Evolutionary conservation across 352 stramenopile genomes (phyloP).

Genomic region (Globisporangium abappressorium): DNA sequence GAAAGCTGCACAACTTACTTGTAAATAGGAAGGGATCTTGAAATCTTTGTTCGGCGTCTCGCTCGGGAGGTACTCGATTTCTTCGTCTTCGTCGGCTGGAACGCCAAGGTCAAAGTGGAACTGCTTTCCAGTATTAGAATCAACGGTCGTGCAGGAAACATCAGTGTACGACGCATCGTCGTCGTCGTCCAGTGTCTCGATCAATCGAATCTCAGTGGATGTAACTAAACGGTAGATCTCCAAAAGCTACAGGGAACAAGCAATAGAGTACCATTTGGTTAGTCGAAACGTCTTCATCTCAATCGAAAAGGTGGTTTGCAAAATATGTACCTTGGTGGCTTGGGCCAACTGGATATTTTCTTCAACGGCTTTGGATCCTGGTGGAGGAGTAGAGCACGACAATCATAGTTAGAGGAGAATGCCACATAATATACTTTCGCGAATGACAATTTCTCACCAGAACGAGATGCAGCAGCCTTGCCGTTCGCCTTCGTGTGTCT

Average conservation of each 20-base stretch:
- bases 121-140: constrained; percentile 60
- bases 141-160: constrained; percentile 59
- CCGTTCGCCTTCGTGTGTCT: constrained; percentile 36
- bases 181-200: constrained; percentile 56
- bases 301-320: not conserved
- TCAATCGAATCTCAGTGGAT: constrained; percentile 73
- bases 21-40: constrained; percentile 71
- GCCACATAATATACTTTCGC: not conserved
- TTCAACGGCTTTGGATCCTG: constrained; percentile 42
- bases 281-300: not conserved
- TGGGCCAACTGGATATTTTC: constrained; percentile 54
- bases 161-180: constrained; percentile 55
- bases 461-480: constrained; percentile 34
- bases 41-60: constrained; percentile 50
- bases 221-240: constrained; percentile 76
- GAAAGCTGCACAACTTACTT: constrained; percentile 27
- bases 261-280: not conserved
- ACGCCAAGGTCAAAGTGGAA: constrained; percentile 82
- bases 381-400: not conserved
- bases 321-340: constrained; percentile 60
- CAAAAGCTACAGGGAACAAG: constrained; percentile 46
- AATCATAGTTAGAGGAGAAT: not conserved
- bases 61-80: constrained; percentile 80
- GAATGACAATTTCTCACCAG: constrained; percentile 15
- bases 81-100: constrained; percentile 48